Evolutionary conservation across 805 yeast species (phyloP), one percentile per base, ranked within the genome.

Genomic region (Torulaspora franciscae): DNA sequence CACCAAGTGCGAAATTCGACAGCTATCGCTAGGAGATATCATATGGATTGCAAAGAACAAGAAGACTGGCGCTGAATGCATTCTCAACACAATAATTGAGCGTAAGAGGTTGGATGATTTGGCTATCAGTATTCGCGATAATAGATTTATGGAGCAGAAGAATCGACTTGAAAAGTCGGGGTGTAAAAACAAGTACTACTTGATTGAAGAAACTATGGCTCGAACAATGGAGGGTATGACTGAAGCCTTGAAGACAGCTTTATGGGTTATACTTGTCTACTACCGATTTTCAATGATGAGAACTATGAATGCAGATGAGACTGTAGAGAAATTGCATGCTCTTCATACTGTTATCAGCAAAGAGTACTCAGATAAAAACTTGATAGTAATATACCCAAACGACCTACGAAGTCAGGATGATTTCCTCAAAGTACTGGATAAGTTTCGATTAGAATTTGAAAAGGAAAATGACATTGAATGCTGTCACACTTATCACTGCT

Each of bases 81-180:
- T 86, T 0, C 65, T 93, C 13, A 85, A 91, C 60, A 81, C 79
- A 49, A 83, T 93, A n/a, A 75, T 91, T 37, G 99, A 93, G 67
- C 72, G 99, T 30, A 93, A 93, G 65, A 69, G 96, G 45, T 65
- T 90, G 35, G 95, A 87, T 59, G 99, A 93, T 70, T 73, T 93
- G 56, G 84, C 84, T 0, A 59, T 72, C 27, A 85, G 95, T 41
- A 88, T 93, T 37, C 75, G 76, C 48, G 99, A 93, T 65, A 96
- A 96, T 2, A 68, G 99, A 40, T 89, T 84, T 57, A 71, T 73
- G 43, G 99, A 93, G 61, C 99, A 93, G 61, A 90, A 91, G 59
- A 67, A 74, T 13, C 73, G 99, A 43, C 69, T 93, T 46, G 74
- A 73, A 40, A 76, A 81, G 61, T 76, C 93, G 0, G 88, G 85